Evolutionary conservation across 1,284 basidiomycete species (phyloP).

Genomic region (Ustilago crameri): DNA sequence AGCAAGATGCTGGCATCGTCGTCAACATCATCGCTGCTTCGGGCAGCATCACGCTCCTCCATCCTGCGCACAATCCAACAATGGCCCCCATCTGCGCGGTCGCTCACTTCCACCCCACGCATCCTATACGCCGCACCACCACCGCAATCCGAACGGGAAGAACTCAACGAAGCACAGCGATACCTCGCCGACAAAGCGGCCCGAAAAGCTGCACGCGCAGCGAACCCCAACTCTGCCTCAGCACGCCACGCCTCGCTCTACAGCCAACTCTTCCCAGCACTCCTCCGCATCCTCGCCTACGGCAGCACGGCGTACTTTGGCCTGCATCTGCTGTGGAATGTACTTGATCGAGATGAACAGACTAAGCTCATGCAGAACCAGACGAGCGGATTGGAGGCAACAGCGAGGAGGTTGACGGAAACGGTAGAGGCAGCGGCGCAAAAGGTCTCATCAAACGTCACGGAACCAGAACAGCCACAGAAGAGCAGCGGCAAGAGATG

Average conservation of each 20-base stretch:
- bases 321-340: conserved; percentile 61
- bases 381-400: conserved; percentile 26
- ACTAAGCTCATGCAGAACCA: conserved; percentile 33
- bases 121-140: conserved; percentile 8
- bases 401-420: conserved; percentile 31
- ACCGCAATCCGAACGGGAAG: conserved; percentile 6
- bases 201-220: conserved; percentile 11
- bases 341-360: conserved; percentile 57
- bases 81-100: neutral
- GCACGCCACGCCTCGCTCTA: conserved; percentile 58
- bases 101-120: conserved; percentile 5
- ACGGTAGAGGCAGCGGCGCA: conserved; percentile 22
- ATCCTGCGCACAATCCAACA: neutral
- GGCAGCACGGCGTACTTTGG: conserved; percentile 63
- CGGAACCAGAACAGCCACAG: neutral
- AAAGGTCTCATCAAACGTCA: neutral
- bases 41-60: neutral
- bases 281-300: conserved; percentile 63
- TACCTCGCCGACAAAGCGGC: conserved; percentile 43
- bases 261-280: conserved; percentile 57
- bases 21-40: neutral
- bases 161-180: conserved; percentile 41
- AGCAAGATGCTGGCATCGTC: conserved; percentile 9
- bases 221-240: conserved; percentile 29
- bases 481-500: conserved; percentile 4